Evolutionary conservation across 257 asterid genomes (phyloP).

Genomic region (Rubia yunnanensis): DNA sequence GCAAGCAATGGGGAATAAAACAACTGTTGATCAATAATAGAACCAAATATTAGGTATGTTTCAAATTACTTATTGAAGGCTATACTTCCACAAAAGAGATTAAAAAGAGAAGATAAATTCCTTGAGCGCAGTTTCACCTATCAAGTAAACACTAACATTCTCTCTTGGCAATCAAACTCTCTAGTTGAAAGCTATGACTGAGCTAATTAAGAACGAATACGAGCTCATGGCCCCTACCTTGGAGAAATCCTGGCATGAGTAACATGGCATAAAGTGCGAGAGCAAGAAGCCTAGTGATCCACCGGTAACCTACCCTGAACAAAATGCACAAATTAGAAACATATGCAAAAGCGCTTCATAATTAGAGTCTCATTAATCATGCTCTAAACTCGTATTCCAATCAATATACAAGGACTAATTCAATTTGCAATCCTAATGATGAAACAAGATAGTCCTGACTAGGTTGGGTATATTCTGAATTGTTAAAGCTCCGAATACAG

Average conservation of each 20-base stretch:
- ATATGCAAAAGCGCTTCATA: background rate
- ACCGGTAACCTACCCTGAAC: slow-evolving; percentile 94
- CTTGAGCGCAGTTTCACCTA: background rate
- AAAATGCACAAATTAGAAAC: slow-evolving; percentile 28
- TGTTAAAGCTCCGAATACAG: background rate
- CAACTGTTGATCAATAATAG: background rate
- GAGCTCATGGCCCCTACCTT: slow-evolving; percentile 33
- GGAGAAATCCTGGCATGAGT: slow-evolving; percentile 97
- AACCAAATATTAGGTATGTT: background rate
- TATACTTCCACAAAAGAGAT: background rate
- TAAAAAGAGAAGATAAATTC: background rate
- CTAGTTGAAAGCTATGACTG: background rate
- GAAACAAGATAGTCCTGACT: background rate
- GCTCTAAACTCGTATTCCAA: background rate
- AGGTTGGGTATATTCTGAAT: background rate
- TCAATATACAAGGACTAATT: background rate
- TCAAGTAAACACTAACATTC: background rate
- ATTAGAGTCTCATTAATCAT: background rate
- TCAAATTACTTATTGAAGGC: background rate
- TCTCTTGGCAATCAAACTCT: background rate
- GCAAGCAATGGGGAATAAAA: background rate
- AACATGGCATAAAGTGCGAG: slow-evolving; percentile 77
- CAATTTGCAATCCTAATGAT: background rate
- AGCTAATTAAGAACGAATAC: background rate
- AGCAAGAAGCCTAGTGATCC: slow-evolving; percentile 79